These are phyloP conservation scores for Botrytis pseudocinerea DNA, from an alignment of 2,329 filamentous ascomycete genomes.

Conservation along the genomic window DNA sequence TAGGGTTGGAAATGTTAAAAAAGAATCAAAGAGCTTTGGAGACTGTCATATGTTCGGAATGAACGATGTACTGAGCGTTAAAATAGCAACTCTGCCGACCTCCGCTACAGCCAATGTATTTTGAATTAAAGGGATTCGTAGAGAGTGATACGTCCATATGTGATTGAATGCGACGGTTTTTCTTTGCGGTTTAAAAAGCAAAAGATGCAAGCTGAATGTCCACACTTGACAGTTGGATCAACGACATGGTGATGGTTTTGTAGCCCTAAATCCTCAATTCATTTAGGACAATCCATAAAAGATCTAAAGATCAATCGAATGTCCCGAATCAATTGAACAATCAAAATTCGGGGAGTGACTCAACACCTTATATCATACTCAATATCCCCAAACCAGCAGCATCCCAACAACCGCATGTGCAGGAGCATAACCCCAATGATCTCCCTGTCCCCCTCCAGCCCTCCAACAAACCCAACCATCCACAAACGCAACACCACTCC, in stretches of 20 bases:
- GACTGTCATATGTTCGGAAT: background rate
- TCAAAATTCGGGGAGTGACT: background rate
- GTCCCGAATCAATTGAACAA: background rate
- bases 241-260: background rate
- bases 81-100: background rate
- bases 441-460: slow-evolving; percentile 47
- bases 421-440: slow-evolving; percentile 44
- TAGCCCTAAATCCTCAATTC: background rate
- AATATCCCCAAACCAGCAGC: background rate
- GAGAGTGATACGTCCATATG: background rate
- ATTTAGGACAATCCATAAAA: background rate
- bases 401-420: background rate
- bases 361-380: background rate
- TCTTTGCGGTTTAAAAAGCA: background rate
- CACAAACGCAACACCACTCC: slow-evolving; percentile 46
- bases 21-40: no score
- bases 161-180: background rate
- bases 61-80: background rate
- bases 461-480: slow-evolving; percentile 49
- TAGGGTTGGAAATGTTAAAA: no score
- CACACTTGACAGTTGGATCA: background rate
- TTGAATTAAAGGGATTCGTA: background rate
- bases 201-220: background rate
- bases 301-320: background rate
- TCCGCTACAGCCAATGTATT: background rate